Conservation (phyloP, 2,329 filamentous ascomycete species). For the Leptodontidium sp. region DNA sequence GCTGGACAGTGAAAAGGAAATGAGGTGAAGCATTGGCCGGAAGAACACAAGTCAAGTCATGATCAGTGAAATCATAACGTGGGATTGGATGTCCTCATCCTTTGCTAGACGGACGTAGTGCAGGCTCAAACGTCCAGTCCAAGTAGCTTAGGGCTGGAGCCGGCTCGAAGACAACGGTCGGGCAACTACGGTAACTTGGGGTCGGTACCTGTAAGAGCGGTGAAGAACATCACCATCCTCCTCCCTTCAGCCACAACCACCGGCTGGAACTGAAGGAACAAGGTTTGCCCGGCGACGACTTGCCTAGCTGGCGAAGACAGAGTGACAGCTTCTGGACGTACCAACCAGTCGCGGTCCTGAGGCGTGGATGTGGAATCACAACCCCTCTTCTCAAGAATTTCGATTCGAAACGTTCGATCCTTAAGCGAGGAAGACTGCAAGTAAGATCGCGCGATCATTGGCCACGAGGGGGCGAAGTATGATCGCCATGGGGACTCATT, state of each 20-base stretch:
- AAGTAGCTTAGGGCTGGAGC: not conserved
- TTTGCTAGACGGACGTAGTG: not conserved
- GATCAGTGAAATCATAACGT: conserved; percentile 3
- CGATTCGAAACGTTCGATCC: conserved; percentile 8
- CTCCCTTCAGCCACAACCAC: conserved; percentile 7
- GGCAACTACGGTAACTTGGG: too few relatives aligned
- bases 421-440: conserved; percentile 5
- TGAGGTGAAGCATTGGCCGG: conserved; percentile 1
- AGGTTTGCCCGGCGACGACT: not conserved
- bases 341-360: conserved; percentile 1
- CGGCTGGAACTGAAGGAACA: not conserved
- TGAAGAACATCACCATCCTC: conserved; percentile 15
- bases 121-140: not conserved
- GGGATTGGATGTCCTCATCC: not conserved
- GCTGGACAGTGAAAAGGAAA: conserved; percentile 10
- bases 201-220: conserved; percentile 1
- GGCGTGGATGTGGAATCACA: conserved; percentile 5
- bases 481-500: conserved; percentile 15
- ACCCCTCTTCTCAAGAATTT: not conserved
- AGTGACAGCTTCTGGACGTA: conserved; percentile 4
- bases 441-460: conserved; percentile 11
- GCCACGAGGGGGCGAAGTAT: conserved; percentile 15
- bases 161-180: not conserved
- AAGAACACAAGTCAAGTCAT: conserved; percentile 17
- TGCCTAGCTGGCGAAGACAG: conserved; percentile 13